phyloP scores from a whole-genome alignment of 768 basidiomycete species.

The Tulasnella sp. region DNA sequence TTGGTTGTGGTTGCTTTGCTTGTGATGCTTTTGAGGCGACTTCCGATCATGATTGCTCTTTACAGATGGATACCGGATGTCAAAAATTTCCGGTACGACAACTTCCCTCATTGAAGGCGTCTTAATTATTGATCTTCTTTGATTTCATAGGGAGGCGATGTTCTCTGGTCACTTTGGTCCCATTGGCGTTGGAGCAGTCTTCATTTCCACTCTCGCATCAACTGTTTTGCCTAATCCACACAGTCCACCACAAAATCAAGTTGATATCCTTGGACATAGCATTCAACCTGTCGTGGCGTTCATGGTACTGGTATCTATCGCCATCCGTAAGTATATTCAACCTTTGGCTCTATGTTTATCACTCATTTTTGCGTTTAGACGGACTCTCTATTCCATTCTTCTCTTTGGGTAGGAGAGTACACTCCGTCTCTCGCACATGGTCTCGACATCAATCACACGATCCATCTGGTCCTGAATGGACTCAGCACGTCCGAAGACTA shows the following conservation, averaged over 20 bases:
- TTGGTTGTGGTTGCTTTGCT: slow-evolving; percentile 71
- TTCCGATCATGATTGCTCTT: slow-evolving; percentile 71
- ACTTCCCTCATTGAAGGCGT: no score
- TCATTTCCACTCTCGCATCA: slow-evolving; percentile 76
- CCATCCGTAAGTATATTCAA: slow-evolving; percentile 45
- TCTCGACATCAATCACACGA: slow-evolving; percentile 52
- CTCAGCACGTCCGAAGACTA: slow-evolving; percentile 59
- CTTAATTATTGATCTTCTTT: no score
- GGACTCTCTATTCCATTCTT: slow-evolving; percentile 91
- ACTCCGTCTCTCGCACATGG: slow-evolving; percentile 81
- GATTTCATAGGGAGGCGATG: slow-evolving; percentile 84
- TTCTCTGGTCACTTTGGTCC: slow-evolving; percentile 96
- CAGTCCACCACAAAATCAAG: slow-evolving; percentile 41
- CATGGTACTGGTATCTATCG: slow-evolving; percentile 84
- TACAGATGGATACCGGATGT: slow-evolving; percentile 94
- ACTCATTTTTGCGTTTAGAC: slow-evolving; percentile 27
- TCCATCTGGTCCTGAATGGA: slow-evolving; percentile 58
- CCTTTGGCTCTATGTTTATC: neutral
- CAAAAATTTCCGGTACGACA: slow-evolving; percentile 80
- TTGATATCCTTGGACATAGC: slow-evolving; percentile 50
- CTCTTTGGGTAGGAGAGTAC: slow-evolving; percentile 84
- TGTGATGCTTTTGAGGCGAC: slow-evolving; percentile 66
- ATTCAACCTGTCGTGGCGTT: slow-evolving; percentile 93
- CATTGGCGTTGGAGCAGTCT: slow-evolving; percentile 93
- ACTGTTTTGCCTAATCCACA: slow-evolving; percentile 44